phyloP scores from a whole-genome alignment of 768 basidiomycete genomes.

The Collybiopsis luxurians region DNA sequence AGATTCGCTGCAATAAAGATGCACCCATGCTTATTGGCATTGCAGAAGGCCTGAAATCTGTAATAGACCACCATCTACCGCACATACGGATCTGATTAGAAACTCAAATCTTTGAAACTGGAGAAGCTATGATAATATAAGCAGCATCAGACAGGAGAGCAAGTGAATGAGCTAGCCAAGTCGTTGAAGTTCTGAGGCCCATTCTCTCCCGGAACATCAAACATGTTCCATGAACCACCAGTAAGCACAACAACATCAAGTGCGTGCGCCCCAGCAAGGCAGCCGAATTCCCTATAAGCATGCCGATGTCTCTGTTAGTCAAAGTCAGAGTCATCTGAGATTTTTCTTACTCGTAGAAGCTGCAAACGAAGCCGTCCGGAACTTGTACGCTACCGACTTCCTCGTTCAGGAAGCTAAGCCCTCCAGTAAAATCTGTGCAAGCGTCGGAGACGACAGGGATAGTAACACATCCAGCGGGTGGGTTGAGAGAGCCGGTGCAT shows the following conservation, averaged over 20 bases:
- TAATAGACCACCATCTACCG: too few species aligned
- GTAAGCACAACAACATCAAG: too few species aligned
- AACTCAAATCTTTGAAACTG: too few species aligned
- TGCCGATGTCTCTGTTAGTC: too few species aligned
- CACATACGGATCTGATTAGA: too few species aligned
- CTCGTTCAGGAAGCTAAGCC: slow-evolving; percentile 4
- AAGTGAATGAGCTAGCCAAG: slow-evolving; percentile 2
- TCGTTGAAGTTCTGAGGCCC: slow-evolving; percentile 2
- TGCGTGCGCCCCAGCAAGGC: too few species aligned
- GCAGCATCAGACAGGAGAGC: not conserved
- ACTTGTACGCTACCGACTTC: not conserved
- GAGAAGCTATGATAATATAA: too few species aligned
- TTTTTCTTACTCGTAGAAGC: not conserved
- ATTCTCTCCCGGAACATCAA: not conserved
- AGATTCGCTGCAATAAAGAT: too few species aligned
- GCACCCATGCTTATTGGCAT: too few species aligned
- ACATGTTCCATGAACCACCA: not conserved
- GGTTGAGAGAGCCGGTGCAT: slow-evolving; percentile 3
- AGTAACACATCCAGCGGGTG: slow-evolving; percentile 1
- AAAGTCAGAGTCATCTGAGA: too few species aligned
- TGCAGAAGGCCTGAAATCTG: too few species aligned
- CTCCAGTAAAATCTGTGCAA: not conserved
- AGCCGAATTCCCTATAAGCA: too few species aligned
- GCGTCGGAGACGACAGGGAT: slow-evolving; percentile 6
- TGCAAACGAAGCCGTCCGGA: slow-evolving; percentile 3